A percentile compares a stretch with the other conserved stretches of the same genome.
Conservation (phyloP, 768 basidiomycete genomes). For the Mycena indigotica region DNA sequence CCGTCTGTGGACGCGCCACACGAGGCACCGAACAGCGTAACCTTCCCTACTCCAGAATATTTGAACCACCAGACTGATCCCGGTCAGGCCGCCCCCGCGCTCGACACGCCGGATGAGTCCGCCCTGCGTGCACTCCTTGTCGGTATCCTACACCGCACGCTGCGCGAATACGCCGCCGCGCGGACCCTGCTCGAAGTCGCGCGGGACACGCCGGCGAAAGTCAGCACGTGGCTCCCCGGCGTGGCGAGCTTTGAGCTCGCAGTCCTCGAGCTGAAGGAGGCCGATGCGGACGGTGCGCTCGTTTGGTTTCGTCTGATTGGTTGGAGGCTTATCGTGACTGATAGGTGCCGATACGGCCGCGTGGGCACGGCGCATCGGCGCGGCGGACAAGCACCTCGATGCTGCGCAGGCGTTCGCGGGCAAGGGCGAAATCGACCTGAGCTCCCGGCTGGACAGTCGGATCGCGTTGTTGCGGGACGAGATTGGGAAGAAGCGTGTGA, state of each 20-base stretch:
- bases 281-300: constrained; percentile 39
- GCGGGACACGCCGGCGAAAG: constrained; percentile 37
- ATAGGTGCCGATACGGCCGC: constrained; percentile 35
- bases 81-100: constrained; percentile 19
- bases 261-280: constrained; percentile 67
- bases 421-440: constrained; percentile 60
- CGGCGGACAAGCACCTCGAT: constrained; percentile 54
- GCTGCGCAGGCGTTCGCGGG: constrained; percentile 48
- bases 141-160: constrained; percentile 65
- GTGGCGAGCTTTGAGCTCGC: constrained; percentile 72
- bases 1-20: constrained; percentile 5
- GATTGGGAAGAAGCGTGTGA: constrained; percentile 62
- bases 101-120: constrained; percentile 72
- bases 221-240: constrained; percentile 69
- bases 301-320: too few species aligned
- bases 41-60: not conserved
- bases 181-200: constrained; percentile 58
- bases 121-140: constrained; percentile 70
- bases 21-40: too few species aligned
- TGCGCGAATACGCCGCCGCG: constrained; percentile 45
- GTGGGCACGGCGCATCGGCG: constrained; percentile 54
- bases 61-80: not conserved
- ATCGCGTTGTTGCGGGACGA: constrained; percentile 72
- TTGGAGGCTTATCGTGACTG: too few species aligned
- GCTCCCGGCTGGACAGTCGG: constrained; percentile 68